Evolutionary conservation across 768 basidiomycete species (phyloP), one percentile per base, ranked within the genome.

Genomic region (Russula compacta): DNA sequence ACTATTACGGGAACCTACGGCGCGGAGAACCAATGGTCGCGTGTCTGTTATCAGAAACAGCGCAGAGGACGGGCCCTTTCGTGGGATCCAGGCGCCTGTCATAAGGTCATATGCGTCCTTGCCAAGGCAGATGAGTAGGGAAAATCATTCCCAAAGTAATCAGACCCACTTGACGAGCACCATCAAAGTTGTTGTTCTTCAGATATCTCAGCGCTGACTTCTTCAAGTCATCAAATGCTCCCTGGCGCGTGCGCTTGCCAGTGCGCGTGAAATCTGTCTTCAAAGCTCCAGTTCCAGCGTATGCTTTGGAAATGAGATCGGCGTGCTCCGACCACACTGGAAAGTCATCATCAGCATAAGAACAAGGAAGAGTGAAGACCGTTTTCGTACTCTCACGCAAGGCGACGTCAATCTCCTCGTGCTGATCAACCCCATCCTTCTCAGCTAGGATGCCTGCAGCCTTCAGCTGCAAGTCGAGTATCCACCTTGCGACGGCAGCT

Each of bases 291-390:
- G 95, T 94, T 19, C 97, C 97, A 50, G 86, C 89, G 73, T 99
- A 99, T 0, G 95, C 94, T 49, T 79, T 83, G 0, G 93, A 84
- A 64, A 99, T 90, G 51, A 79, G 77, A 72, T 99, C 93, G 15
- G 92, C 97, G 70, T 98, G 95, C 67, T 98, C 91, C 29, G 97
- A 87, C 97, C 97, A 99, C 76, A 98, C 95, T 98, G 58, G 21
- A 66, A 48, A 36, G 44, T 15, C n/a, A 43, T 53, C 33, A 58
- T 47, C 60, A 62, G 53, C 60, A 11, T 50, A 21, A 50, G 32
- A 64, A 46, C 44, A 38, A 42, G 7, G 33, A 54, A 52, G 17
- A 38, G 36, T 15, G 36, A 49, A 44, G 17, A 6, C 12, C 11
- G 32, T 46, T 33, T 15, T 74, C 90, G 68, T 67, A 98, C 95